Base-by-base conservation (phyloP, 768 basidiomycete species). In the Crepidotus variabilis region DNA sequence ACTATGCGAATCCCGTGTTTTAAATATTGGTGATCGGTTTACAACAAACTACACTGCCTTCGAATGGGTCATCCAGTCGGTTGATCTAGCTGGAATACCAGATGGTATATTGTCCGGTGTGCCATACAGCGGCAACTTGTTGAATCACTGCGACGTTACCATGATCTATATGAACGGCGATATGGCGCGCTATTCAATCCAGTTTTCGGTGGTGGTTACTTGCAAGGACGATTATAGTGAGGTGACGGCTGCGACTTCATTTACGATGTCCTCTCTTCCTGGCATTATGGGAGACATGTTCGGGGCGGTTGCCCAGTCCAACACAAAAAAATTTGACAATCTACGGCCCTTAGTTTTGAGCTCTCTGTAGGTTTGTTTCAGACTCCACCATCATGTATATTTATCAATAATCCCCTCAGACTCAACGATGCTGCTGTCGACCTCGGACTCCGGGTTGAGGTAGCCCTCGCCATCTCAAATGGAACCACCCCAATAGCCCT, bases 41-140 rank as follows among this genome's bases (percentile, higher is more conserved):
- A 62, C 63, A 2, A 68, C 65, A 47, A 68, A 69, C 55, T 59
- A 67, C 54, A 58, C 65, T 0, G 36, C 63, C 21, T 71, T 69
- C 46, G 60, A 66, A 36, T 68, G 66, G 59, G 56, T 49, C 4
- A 50, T 71, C 18, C 62, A 65, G 6, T 59, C 60, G 2, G 52
- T 71, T 18, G 35, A 53, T 9, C 55, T 22, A 23, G 48, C 68
- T 4, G 28, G 28, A 71, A 65, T 47, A 63, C 67, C 24, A 2
- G 64, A 60, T 50, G 62, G 60, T 5, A 65, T 60, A 3, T 50
- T 23, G 9, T 64, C 65, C 10, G 63, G 64, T 0, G 14, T 70
- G 1, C 51, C 60, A 2, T 71, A 71, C 35, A 55, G 52, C 1
- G 69, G 69, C 18, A 47, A 48, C 20, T 56, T 60, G 6, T 64